phyloP scores from a whole-genome alignment of 495 filamentous ascomycete genomes.

The Glutinoglossum americanum region DNA sequence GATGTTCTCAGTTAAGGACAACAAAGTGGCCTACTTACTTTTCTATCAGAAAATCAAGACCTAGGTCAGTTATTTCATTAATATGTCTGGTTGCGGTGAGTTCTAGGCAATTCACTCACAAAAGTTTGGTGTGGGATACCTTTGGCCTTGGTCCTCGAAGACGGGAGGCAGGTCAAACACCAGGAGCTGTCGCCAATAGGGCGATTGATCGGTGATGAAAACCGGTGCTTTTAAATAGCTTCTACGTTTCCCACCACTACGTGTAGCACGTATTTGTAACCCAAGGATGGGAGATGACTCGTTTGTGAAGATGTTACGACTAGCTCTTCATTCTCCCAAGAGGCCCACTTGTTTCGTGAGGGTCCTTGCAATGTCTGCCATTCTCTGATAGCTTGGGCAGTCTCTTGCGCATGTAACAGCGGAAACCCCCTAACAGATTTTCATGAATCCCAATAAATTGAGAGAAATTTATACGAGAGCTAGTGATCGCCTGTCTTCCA shows the following conservation, averaged over 20 bases:
- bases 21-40: slow-evolving; percentile 88
- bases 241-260: not conserved
- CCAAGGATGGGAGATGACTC: not conserved
- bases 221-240: not conserved
- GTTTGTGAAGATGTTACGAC: not conserved
- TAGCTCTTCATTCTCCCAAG: not conserved
- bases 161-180: not conserved
- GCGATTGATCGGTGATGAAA: not conserved
- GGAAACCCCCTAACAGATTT: not conserved
- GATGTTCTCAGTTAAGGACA: slow-evolving; percentile 62
- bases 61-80: not conserved
- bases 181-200: not conserved
- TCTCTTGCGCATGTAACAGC: not conserved
- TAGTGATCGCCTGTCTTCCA: too few species aligned
- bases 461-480: too few species aligned
- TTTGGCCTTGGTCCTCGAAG: not conserved
- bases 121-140: slow-evolving; percentile 1
- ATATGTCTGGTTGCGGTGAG: not conserved
- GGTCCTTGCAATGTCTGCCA: not conserved
- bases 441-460: not conserved
- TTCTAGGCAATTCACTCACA: not conserved
- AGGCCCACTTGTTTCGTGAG: not conserved
- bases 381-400: not conserved
- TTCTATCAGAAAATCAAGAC: slow-evolving; percentile 62
- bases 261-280: not conserved